A percentile compares a stretch with the other conserved stretches of the same genome.
phyloP scores from a whole-genome alignment of 1,284 basidiomycete genomes.

The Leucoagaricus sp. region DNA sequence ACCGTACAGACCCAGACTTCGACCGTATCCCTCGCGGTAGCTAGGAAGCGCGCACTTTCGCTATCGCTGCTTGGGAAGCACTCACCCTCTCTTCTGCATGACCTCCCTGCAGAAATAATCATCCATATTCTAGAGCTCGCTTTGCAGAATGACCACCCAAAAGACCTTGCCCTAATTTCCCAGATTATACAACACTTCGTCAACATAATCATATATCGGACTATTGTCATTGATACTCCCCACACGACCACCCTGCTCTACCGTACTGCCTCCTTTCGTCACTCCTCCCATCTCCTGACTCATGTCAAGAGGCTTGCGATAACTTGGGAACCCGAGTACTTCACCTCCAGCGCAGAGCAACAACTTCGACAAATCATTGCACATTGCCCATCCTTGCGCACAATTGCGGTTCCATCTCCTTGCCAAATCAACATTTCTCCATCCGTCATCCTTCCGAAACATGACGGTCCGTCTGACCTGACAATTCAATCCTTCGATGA shows the following conservation, averaged over 20 bases:
- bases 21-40: not conserved
- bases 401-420: slow-evolving; percentile 28
- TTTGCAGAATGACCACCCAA: slow-evolving; percentile 27
- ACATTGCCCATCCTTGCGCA: slow-evolving; percentile 29
- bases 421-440: slow-evolving; percentile 20
- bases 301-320: slow-evolving; percentile 38
- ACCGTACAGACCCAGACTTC: slow-evolving; percentile 2
- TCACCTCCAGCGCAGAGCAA: slow-evolving; percentile 15
- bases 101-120: slow-evolving; percentile 32
- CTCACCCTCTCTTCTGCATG: slow-evolving; percentile 23
- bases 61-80: slow-evolving; percentile 30
- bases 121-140: slow-evolving; percentile 37
- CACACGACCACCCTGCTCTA: slow-evolving; percentile 33
- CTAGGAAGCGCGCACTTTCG: slow-evolving; percentile 25
- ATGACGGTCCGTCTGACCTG: slow-evolving; percentile 24
- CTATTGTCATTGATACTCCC: slow-evolving; percentile 33
- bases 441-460: not conserved
- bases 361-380: slow-evolving; percentile 29
- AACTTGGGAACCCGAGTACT: slow-evolving; percentile 24
- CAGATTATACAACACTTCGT: slow-evolving; percentile 30
- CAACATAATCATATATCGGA: slow-evolving; percentile 36
- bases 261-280: slow-evolving; percentile 31
- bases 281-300: slow-evolving; percentile 27
- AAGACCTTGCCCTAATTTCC: slow-evolving; percentile 30
- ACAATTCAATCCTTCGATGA: slow-evolving; percentile 29